Evolutionary conservation across 371 early-diverging fungal genomes (phyloP), one percentile per base, ranked within the genome.

Genomic region (Actinomucor elegans): DNA sequence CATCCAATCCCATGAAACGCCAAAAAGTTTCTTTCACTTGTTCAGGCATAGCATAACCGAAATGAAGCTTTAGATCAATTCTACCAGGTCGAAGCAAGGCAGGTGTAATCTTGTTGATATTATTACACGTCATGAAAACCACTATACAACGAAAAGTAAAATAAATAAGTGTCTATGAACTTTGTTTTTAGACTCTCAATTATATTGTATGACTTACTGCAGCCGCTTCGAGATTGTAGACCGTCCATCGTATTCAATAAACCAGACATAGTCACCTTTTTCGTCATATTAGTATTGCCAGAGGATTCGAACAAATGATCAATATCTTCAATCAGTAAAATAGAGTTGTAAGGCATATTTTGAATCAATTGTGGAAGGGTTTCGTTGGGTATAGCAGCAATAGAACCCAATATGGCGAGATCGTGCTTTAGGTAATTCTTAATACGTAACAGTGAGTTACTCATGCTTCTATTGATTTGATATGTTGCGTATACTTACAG

Each of bases 71-170:
- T 41, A 92, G 64, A 61, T 99, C 99, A 18, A 98, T 92, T 29
- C 99, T 87, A 0, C 99, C 99, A 11, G 99, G 98, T 17, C 99
- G 84, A 44, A 97, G 86, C 42, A 99, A 73, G 9, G 99, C 99
- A 7, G 94, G 91, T 55, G 97, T 97, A 20, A 99, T 81, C 6
- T 86, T 86, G 28, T 90, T 91, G 32, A 96, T 73, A 59, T 96
- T 94, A 71, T 97, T 98, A 18, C 95, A 96, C 1, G 97, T 96
- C 96, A 97, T 97, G 59, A 94, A 87, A 10, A 94, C 81, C 49
- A 94, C 79, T 67, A 55, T n/a, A n/a, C 12, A 5, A n/a, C n/a
- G n/a, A n/a, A n/a, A n/a, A n/a, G n/a, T n/a, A n/a, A n/a, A n/a
- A n/a, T n/a, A n/a, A n/a, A n/a, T n/a, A n/a, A n/a, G n/a, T n/a